Base-by-base conservation (phyloP, 2,329 filamentous ascomycete genomes). In the Emergomyces africanus region DNA sequence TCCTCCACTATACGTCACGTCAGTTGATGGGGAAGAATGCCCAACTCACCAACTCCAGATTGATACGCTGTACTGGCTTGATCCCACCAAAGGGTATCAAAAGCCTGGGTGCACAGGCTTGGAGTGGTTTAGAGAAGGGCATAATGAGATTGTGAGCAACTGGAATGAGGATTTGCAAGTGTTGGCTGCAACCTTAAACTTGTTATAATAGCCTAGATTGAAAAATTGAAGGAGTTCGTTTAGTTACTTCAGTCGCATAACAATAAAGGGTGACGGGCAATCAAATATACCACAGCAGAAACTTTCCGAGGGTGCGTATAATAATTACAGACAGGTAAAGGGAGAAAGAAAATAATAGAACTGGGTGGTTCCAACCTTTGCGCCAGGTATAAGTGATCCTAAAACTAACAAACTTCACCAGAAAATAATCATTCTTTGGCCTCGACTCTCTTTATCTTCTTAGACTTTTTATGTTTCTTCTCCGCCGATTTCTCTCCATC, bases 401-500 rank as follows among this genome's bases (percentile, higher is more conserved):
- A 54, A 53, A 42, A 54, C n/a, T 15, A 51, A 14, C 25, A 58
- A 58, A 18, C 30, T 20, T 14, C 15, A 20, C 23, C 33, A 44
- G 25, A 44, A 12, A 2, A 44, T 53, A 18, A 50, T 62, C 65
- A 66, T 53, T 67, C 66, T 49, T 57, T 64, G 51, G 68, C 67
- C 59, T 67, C 67, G 23, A 61, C 70, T 57, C 68, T 70, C 65
- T 72, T 72, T 67, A 68, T 71, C 66, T 74, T 73, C 65, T 71
- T 75, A 63, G 73, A 75, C 66, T 75, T 77, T 76, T 83, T 85
- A 77, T 83, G 83, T 67, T 85, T 85, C 76, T 82, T 83, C 66
- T 81, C 70, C 59, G 65, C 66, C 33, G 37, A 49, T n/a, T 64
- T 54, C 3, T 57, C 62, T 8, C 33, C 54, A 2, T 33, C 46